Evolutionary conservation across 2,329 filamentous ascomycete genomes (phyloP).

Genomic region (Neofusicoccum ribis): DNA sequence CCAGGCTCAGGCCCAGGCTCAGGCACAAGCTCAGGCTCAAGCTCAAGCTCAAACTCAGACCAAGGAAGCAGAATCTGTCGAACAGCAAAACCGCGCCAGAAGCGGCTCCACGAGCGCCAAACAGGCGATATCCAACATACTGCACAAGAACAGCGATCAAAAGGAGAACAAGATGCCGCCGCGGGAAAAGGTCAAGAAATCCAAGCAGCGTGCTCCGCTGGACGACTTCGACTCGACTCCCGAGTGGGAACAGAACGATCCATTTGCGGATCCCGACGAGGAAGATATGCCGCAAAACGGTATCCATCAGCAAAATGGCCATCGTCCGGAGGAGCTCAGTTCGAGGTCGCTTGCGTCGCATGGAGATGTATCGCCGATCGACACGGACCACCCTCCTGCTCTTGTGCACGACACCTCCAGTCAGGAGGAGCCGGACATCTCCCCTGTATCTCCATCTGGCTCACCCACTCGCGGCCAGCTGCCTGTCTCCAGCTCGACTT

Average conservation of each 20-base stretch:
- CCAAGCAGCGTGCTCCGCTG: slow-evolving; percentile 64
- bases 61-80: neutral
- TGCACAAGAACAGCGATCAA: slow-evolving; percentile 11
- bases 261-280: slow-evolving; percentile 41
- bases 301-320: slow-evolving; percentile 13
- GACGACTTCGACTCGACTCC: slow-evolving; percentile 69
- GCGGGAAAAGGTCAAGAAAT: slow-evolving; percentile 58
- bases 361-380: slow-evolving; percentile 20
- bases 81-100: slow-evolving; percentile 2
- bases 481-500: slow-evolving; percentile 30
- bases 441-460: slow-evolving; percentile 35
- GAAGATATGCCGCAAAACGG: slow-evolving; percentile 30
- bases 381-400: slow-evolving; percentile 55
- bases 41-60: neutral
- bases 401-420: slow-evolving; percentile 72
- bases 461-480: slow-evolving; percentile 5
- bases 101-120: slow-evolving; percentile 17
- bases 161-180: slow-evolving; percentile 37
- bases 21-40: neutral
- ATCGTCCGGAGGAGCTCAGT: slow-evolving; percentile 11
- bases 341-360: neutral
- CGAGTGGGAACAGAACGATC: slow-evolving; percentile 48
- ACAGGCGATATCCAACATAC: slow-evolving; percentile 17
- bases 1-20: neutral
- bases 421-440: slow-evolving; percentile 54